These are phyloP conservation scores for Pseudogymnoascus pannorum DNA, from an alignment of 2,329 filamentous ascomycete genomes.

Conservation along the genomic window DNA sequence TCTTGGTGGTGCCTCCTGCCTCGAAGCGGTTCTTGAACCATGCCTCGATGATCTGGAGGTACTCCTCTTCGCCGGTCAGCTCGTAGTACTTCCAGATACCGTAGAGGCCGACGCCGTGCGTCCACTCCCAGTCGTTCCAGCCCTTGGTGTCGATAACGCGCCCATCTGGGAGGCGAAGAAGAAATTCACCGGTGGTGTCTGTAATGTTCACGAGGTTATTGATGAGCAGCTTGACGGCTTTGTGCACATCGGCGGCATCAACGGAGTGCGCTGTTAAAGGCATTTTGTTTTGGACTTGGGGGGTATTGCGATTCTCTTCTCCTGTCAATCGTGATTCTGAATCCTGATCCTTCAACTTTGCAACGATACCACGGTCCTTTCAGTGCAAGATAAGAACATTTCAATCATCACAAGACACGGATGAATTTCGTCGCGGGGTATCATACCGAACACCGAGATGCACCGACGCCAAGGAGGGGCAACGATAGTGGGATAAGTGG, in stretches of 20 bases:
- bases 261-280: constrained; percentile 33
- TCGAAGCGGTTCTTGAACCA: constrained; percentile 54
- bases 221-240: constrained; percentile 59
- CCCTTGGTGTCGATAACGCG: constrained; percentile 77
- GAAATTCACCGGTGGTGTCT: constrained; percentile 66
- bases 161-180: constrained; percentile 63
- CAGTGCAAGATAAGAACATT: neutral
- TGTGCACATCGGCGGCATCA: constrained; percentile 38
- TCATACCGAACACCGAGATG: constrained; percentile 1
- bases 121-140: constrained; percentile 81
- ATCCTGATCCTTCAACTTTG: neutral
- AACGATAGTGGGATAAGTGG: neutral
- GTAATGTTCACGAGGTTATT: constrained; percentile 70
- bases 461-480: neutral
- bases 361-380: neutral
- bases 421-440: neutral
- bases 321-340: no score
- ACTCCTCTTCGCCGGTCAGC: constrained; percentile 54
- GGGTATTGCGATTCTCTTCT: neutral
- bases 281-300: constrained; percentile 26
- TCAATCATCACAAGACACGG: neutral
- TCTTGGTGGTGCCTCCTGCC: constrained; percentile 59
- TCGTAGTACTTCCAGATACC: constrained; percentile 78
- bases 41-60: constrained; percentile 59
- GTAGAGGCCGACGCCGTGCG: constrained; percentile 72